Percentiles rank a stretch among this genome's conserved stretches.
Evolutionary conservation across 2,329 filamentous ascomycete genomes (phyloP).

Genomic region (Cyphellophora europaea): DNA sequence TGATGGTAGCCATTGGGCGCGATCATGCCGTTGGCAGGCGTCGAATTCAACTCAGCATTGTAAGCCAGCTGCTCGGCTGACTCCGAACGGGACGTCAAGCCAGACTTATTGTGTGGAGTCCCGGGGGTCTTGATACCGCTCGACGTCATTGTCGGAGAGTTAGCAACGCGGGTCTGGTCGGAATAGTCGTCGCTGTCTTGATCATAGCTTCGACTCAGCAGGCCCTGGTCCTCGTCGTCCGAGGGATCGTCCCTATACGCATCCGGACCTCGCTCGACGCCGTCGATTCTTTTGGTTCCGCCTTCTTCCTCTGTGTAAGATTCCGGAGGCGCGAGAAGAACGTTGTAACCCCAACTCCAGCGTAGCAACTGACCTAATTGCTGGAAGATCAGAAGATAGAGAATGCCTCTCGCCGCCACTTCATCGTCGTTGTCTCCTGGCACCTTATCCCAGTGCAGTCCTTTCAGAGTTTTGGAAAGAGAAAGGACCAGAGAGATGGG

Average conservation of each 20-base stretch:
- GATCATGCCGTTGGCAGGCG: conserved; percentile 40
- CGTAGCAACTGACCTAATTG: conserved; percentile 89
- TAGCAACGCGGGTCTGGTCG: conserved; percentile 15
- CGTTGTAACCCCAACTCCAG: conserved; percentile 97
- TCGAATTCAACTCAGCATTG: conserved; percentile 24
- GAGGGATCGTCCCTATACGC: conserved; percentile 30
- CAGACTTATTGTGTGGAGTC: conserved; percentile 10
- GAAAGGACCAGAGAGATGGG: conserved; percentile 94
- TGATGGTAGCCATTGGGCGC: conserved; percentile 28
- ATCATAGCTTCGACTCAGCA: conserved; percentile 9
- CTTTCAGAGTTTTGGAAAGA: conserved; percentile 80
- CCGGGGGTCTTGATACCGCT: conserved; percentile 18
- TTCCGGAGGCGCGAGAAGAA: conserved; percentile 78
- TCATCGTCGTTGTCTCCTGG: conserved; percentile 91
- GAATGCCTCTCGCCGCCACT: conserved; percentile 83
- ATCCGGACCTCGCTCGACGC: conserved; percentile 27
- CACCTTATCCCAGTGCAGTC: conserved; percentile 86
- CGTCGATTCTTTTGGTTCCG: conserved; percentile 24
- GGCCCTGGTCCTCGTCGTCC: conserved; percentile 20
- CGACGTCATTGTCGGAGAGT: conserved; percentile 15
- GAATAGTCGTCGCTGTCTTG: conserved; percentile 12
- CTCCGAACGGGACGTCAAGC: conserved; percentile 1
- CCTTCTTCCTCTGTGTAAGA: conserved; percentile 35
- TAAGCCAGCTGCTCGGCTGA: conserved; percentile 1
- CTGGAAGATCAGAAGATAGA: conserved; percentile 95